A percentile compares a stretch with the other conserved stretches of the same genome.
Conservation (phyloP, 1,284 basidiomycete species). For the Cutaneotrichosporon spelunceum region DNA sequence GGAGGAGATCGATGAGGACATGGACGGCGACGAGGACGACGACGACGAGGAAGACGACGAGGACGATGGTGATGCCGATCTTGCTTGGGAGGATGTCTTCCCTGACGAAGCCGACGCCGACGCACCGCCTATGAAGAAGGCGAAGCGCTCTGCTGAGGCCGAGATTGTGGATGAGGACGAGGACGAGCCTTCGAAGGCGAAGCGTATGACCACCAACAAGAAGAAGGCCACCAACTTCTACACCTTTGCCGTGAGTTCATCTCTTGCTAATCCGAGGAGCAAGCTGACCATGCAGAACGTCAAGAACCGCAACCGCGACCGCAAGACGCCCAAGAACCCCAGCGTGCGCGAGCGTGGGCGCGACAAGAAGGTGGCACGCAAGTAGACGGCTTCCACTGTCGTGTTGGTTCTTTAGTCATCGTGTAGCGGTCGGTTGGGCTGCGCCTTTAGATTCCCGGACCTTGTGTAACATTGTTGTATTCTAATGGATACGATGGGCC, state of each 20-base stretch:
- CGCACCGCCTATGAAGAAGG: slow-evolving; percentile 34
- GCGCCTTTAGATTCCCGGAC: slow-evolving; percentile 5
- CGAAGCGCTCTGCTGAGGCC: slow-evolving; percentile 28
- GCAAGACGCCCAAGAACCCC: slow-evolving; percentile 42
- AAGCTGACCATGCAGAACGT: slow-evolving; percentile 58
- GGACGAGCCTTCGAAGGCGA: slow-evolving; percentile 56
- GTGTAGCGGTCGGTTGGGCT: neutral
- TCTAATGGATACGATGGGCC: slow-evolving; percentile 15
- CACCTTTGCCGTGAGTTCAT: slow-evolving; percentile 55
- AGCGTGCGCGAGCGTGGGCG: slow-evolving; percentile 26
- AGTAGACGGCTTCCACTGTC: slow-evolving; percentile 12
- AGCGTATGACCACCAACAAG: slow-evolving; percentile 89
- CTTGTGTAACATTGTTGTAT: slow-evolving; percentile 26
- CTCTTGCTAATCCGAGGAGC: neutral
- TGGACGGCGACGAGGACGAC: slow-evolving; percentile 57
- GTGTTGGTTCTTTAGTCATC: neutral
- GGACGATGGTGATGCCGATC: slow-evolving; percentile 56
- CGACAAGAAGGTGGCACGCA: slow-evolving; percentile 9
- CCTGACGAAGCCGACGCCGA: slow-evolving; percentile 51
- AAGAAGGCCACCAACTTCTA: slow-evolving; percentile 91
- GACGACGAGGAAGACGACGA: slow-evolving; percentile 44
- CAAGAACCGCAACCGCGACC: slow-evolving; percentile 70
- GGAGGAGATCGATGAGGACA: slow-evolving; percentile 55
- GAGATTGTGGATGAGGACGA: slow-evolving; percentile 30
- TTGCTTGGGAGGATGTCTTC: slow-evolving; percentile 80